Evolutionary conservation across 1,139 yeast species (phyloP).

Genomic region (Kodamaea fungicola): DNA sequence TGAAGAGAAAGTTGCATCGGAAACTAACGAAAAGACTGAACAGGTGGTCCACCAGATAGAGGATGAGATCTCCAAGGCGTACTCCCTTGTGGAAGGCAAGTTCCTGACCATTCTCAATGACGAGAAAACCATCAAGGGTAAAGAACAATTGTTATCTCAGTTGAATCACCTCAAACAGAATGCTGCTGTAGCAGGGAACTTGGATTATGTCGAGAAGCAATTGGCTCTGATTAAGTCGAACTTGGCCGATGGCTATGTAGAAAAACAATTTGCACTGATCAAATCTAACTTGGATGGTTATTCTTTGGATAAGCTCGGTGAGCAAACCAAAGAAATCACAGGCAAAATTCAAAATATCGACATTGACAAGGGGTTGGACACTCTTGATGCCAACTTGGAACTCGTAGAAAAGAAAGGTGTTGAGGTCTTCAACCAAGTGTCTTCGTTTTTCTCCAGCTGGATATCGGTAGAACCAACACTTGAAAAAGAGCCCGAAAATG

Average conservation of each 20-base stretch:
- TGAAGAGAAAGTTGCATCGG: slow-evolving; percentile 9
- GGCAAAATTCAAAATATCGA: slow-evolving; percentile 5
- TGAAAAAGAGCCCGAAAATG: slow-evolving; percentile 17
- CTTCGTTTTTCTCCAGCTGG: slow-evolving; percentile 55
- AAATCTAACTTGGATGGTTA: slow-evolving; percentile 6
- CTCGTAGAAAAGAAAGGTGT: slow-evolving; percentile 64
- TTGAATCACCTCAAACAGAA: slow-evolving; percentile 28
- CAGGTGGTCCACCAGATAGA: slow-evolving; percentile 49
- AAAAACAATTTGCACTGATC: slow-evolving; percentile 23
- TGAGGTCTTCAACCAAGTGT: slow-evolving; percentile 52
- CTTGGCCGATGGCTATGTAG: slow-evolving; percentile 19
- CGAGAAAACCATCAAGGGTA: slow-evolving; percentile 24
- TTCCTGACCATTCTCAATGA: slow-evolving; percentile 30
- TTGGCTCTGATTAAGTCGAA: slow-evolving; percentile 11
- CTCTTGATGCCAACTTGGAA: slow-evolving; percentile 65
- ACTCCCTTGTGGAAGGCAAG: slow-evolving; percentile 39
- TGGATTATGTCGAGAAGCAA: slow-evolving; percentile 31
- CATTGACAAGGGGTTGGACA: slow-evolving; percentile 38
- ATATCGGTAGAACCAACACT: slow-evolving; percentile 32
- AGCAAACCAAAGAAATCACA: slow-evolving; percentile 4
- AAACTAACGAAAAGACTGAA: slow-evolving; percentile 27
- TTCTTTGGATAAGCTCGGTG: slow-evolving; percentile 6
- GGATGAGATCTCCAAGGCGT: slow-evolving; percentile 51
- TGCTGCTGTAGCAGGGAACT: slow-evolving; percentile 7
- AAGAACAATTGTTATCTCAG: slow-evolving; percentile 33